These are phyloP conservation scores for Erodium moschatum DNA, from an alignment of 441 rosid species.

Conservation along the genomic window DNA sequence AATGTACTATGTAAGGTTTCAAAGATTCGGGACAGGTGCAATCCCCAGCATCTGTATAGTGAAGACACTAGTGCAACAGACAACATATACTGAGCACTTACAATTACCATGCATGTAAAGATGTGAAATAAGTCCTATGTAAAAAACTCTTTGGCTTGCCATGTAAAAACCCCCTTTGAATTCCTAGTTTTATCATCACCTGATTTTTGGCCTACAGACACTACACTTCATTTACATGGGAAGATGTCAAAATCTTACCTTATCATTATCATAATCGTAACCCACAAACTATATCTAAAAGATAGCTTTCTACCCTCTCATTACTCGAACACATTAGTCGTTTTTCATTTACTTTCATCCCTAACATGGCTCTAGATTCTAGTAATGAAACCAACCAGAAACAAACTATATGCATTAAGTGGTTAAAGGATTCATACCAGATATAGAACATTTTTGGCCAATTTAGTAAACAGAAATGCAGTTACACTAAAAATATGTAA, in stretches of 20 bases:
- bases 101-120: too few species aligned
- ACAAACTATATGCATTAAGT: not conserved
- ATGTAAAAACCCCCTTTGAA: not conserved
- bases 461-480: not conserved
- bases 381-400: not conserved
- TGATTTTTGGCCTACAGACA: not conserved
- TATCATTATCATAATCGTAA: not conserved
- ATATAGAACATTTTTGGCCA: constrained; percentile 2
- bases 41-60: not conserved
- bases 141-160: too few species aligned
- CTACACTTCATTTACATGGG: not conserved
- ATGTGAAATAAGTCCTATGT: too few species aligned
- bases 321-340: not conserved
- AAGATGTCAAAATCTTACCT: not conserved
- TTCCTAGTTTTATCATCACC: not conserved
- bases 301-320: not conserved
- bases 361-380: not conserved
- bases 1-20: not conserved
- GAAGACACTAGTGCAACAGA: not conserved
- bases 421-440: not conserved
- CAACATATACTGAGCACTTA: not conserved
- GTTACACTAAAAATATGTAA: not conserved
- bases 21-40: not conserved
- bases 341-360: too few species aligned
- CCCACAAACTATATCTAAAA: not conserved